phyloP scores from a whole-genome alignment of 306 rosid species.

The Medicago lupulina region DNA sequence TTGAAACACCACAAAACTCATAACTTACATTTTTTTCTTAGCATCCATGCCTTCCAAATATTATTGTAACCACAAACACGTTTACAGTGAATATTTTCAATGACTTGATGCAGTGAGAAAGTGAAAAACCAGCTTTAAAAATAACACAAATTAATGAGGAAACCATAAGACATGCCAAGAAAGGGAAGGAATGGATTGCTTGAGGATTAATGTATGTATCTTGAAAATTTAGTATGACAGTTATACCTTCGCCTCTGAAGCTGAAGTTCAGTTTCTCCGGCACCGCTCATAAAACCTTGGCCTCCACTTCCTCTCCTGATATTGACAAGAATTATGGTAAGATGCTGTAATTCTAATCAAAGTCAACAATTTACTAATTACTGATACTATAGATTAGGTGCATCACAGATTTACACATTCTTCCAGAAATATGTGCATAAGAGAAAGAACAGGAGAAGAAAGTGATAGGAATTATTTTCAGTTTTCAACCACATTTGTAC shows the following conservation, averaged over 20 bases:
- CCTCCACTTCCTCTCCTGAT: constrained; percentile 97
- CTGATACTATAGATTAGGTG: constrained; percentile 12
- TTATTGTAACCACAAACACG: background rate
- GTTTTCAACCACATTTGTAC: background rate
- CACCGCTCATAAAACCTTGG: constrained; percentile 92
- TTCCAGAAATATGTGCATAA: constrained; percentile 8
- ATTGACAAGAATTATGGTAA: constrained; percentile 34
- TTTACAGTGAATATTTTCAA: constrained; percentile 15
- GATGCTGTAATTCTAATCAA: constrained; percentile 27
- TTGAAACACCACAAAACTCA: constrained; percentile 11
- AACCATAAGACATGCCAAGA: constrained; percentile 21
- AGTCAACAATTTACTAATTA: constrained; percentile 22
- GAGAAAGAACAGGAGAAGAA: background rate
- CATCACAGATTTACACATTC: background rate
- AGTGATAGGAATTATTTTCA: constrained; percentile 11
- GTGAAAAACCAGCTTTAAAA: constrained; percentile 24
- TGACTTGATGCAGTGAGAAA: constrained; percentile 12
- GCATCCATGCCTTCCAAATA: constrained; percentile 22
- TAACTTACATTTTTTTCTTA: constrained; percentile 7
- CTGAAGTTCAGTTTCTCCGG: constrained; percentile 99
- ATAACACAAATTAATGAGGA: constrained; percentile 14
- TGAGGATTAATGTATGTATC: constrained; percentile 28
- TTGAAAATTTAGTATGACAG: constrained; percentile 34
- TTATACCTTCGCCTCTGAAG: constrained; percentile 91
- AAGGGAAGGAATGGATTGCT: constrained; percentile 30